phyloP scores from a whole-genome alignment of 768 basidiomycete species.

The Termitomyces sp. region DNA sequence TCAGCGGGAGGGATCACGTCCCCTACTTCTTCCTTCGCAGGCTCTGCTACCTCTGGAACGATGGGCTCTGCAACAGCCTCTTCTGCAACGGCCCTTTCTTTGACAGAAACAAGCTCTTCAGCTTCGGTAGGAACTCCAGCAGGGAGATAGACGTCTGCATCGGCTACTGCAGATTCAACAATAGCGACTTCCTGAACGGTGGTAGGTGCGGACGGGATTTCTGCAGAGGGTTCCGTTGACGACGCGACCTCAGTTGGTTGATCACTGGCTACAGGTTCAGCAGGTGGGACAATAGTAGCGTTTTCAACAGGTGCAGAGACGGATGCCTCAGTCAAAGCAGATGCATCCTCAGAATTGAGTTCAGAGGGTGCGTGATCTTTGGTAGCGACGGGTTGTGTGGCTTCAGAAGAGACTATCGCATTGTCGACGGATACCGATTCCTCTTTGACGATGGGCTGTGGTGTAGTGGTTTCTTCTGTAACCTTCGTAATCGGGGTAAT shows the following conservation, averaged over 20 bases:
- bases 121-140: not conserved
- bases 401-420: not conserved
- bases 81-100: not conserved
- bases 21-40: not conserved
- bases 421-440: not conserved
- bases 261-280: too few relatives aligned
- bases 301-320: not conserved
- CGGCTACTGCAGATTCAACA: not conserved
- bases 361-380: not conserved
- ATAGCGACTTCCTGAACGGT: not conserved
- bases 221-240: not conserved
- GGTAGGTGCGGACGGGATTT: not conserved
- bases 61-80: not conserved
- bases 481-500: too few relatives aligned
- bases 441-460: not conserved
- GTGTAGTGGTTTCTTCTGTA: not conserved
- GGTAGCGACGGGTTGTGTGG: not conserved
- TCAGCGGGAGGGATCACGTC: not conserved
- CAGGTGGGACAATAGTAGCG: too few relatives aligned
- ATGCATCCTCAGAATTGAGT: not conserved
- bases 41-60: not conserved
- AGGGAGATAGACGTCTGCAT: not conserved
- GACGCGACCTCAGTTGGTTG: not conserved
- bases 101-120: not conserved
- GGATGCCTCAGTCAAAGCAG: not conserved